These are phyloP conservation scores for Parietichytrium sp. DNA, from an alignment of 108 stramenopile genomes.

Conservation along the genomic window DNA sequence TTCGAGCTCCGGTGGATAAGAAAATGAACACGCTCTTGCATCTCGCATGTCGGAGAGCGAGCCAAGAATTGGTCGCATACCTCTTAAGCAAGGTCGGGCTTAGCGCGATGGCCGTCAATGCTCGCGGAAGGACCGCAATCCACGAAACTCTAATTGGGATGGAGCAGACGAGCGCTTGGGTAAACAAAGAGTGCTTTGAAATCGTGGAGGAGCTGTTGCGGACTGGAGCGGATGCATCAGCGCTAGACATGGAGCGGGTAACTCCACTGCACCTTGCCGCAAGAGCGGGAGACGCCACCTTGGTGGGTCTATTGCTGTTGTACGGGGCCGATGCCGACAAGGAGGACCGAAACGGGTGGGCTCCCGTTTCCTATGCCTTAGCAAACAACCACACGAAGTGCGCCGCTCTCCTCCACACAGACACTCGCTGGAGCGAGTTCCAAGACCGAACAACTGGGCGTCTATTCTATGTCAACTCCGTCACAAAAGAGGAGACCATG, in stretches of 20 bases:
- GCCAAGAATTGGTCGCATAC: no score
- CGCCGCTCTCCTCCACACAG: neutral
- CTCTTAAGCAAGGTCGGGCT: neutral
- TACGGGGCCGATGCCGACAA: neutral
- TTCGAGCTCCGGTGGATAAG: neutral
- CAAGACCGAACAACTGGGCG: conserved; percentile 17
- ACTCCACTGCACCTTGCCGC: conserved; percentile 21
- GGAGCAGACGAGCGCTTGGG: no score
- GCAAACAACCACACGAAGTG: neutral
- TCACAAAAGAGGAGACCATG: conserved; percentile 1
- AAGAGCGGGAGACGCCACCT: neutral
- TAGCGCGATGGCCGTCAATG: neutral
- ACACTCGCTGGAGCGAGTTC: conserved; percentile 7
- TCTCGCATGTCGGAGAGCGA: neutral
- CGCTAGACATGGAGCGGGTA: neutral
- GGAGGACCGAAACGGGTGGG: neutral
- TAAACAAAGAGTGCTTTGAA: no score
- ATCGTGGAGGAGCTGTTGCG: neutral
- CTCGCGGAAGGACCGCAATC: neutral
- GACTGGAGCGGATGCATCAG: neutral
- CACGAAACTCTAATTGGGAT: neutral
- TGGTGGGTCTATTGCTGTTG: neutral
- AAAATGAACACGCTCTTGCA: neutral
- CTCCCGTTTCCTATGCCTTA: neutral
- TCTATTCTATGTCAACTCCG: neutral